phyloP scores from a whole-genome alignment of 2,329 filamentous ascomycete species.

The Juglanconis juglandina region DNA sequence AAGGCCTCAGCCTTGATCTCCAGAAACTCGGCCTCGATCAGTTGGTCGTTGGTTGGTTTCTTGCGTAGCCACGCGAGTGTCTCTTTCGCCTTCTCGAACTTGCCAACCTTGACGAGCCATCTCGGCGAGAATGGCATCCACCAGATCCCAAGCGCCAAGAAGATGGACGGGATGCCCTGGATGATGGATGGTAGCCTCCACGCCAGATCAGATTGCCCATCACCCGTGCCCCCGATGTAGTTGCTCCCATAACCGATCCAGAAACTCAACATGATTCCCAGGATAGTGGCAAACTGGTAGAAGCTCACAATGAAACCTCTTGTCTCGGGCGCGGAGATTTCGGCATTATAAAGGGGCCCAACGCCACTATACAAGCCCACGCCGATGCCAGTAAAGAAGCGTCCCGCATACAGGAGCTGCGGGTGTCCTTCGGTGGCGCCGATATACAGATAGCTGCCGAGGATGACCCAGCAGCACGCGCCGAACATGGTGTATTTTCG shows the following conservation, averaged over 20 bases:
- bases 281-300: slow-evolving; percentile 61
- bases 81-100: slow-evolving; percentile 21
- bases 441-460: slow-evolving; percentile 42
- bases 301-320: slow-evolving; percentile 63
- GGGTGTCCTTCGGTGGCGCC: slow-evolving; percentile 39
- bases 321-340: slow-evolving; percentile 60
- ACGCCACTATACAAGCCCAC: slow-evolving; percentile 46
- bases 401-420: slow-evolving; percentile 42
- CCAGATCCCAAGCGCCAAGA: slow-evolving; percentile 33
- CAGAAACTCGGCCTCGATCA: slow-evolving; percentile 40
- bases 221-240: slow-evolving; percentile 45
- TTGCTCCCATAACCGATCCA: slow-evolving; percentile 45
- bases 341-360: slow-evolving; percentile 46
- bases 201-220: slow-evolving; percentile 38
- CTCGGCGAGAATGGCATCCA: slow-evolving; percentile 51
- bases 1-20: slow-evolving; percentile 45
- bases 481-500: slow-evolving; percentile 51
- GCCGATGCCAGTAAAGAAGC: slow-evolving; percentile 48
- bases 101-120: slow-evolving; percentile 37
- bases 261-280: slow-evolving; percentile 52
- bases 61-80: slow-evolving; percentile 28
- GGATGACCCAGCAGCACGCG: slow-evolving; percentile 44
- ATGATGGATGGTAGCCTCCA: slow-evolving; percentile 45
- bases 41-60: slow-evolving; percentile 27
- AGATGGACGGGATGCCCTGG: slow-evolving; percentile 38